Evolutionary conservation across 2,329 filamentous ascomycete species (phyloP).

Genomic region (Rutstroemia sp.): DNA sequence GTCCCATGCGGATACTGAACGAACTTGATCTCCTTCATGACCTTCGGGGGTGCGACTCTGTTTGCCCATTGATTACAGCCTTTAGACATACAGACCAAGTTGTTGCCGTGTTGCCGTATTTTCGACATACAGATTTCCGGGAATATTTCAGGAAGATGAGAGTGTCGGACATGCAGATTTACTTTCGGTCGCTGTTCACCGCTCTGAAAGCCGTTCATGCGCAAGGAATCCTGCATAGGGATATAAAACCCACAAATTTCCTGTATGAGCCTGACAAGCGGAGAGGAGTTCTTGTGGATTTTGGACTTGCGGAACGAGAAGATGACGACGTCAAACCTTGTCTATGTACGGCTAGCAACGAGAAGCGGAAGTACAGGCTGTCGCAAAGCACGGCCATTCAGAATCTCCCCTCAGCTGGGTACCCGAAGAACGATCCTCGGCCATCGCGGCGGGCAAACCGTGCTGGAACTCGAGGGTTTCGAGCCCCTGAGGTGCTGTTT

Average conservation of each 20-base stretch:
- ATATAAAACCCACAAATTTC: constrained; percentile 98
- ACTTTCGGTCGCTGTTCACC: constrained; percentile 81
- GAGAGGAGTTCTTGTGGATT: constrained; percentile 92
- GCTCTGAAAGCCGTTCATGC: constrained; percentile 78
- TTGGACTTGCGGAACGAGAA: constrained; percentile 86
- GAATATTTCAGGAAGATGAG: constrained; percentile 90
- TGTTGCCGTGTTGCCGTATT: constrained; percentile 89
- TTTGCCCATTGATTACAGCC: constrained; percentile 95
- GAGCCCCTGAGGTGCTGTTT: constrained; percentile 90
- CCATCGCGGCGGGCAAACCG: constrained; percentile 87
- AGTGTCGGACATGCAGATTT: constrained; percentile 77
- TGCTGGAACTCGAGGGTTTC: constrained; percentile 90
- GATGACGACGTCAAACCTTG: constrained; percentile 73
- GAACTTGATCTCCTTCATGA: constrained; percentile 91
- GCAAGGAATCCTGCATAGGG: constrained; percentile 80
- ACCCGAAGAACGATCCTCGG: constrained; percentile 83
- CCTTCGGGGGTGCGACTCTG: constrained; percentile 71
- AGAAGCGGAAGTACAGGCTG: constrained; percentile 48
- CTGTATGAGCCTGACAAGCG: constrained; percentile 77
- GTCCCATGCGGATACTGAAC: constrained; percentile 86
- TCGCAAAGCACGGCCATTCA: constrained; percentile 52
- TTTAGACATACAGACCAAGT: constrained; percentile 93
- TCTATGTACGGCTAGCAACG: constrained; percentile 52
- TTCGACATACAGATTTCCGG: constrained; percentile 89
- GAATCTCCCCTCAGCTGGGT: constrained; percentile 52